Evolutionary conservation across 331 rosid genomes (phyloP).

Genomic region (Malus hybrid): DNA sequence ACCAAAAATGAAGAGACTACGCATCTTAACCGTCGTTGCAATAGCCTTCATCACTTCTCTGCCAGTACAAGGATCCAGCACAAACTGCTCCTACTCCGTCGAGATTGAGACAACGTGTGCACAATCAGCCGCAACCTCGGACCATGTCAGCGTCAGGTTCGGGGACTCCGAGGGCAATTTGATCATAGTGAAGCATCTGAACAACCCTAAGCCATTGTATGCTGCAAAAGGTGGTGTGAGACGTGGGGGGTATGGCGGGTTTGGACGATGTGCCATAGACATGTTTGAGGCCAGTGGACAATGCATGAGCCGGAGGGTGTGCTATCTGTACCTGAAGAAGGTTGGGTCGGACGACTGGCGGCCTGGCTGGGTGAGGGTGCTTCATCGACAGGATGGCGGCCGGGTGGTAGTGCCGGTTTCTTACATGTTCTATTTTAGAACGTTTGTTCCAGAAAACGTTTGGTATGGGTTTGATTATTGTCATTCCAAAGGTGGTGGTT

Average conservation of each 20-base stretch:
- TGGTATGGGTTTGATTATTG: constrained; percentile 38
- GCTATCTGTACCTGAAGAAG: constrained; percentile 22
- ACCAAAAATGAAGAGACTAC: constrained; percentile 7
- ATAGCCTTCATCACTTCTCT: constrained; percentile 6
- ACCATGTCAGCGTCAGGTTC: constrained; percentile 24
- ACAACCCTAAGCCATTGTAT: constrained; percentile 9
- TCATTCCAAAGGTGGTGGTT: constrained; percentile 5
- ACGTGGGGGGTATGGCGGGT: constrained; percentile 10
- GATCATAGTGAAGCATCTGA: constrained; percentile 26
- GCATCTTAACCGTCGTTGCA: not conserved
- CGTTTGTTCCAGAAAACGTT: constrained; percentile 27
- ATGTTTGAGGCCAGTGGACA: constrained; percentile 23
- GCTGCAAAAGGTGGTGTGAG: constrained; percentile 13
- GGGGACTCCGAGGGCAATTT: constrained; percentile 13
- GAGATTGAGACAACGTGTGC: constrained; percentile 30
- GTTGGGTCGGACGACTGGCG: constrained; percentile 31
- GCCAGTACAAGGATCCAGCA: constrained; percentile 5
- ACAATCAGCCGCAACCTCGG: constrained; percentile 17
- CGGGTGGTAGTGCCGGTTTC: constrained; percentile 10
- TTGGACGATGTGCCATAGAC: constrained; percentile 26
- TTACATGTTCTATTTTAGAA: constrained; percentile 23
- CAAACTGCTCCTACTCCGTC: constrained; percentile 25
- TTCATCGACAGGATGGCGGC: constrained; percentile 13
- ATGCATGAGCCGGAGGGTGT: constrained; percentile 22
- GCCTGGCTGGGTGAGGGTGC: constrained; percentile 28